phyloP scores from a whole-genome alignment of 2,329 filamentous ascomycete genomes.

The Ophiostoma fasciatum region DNA sequence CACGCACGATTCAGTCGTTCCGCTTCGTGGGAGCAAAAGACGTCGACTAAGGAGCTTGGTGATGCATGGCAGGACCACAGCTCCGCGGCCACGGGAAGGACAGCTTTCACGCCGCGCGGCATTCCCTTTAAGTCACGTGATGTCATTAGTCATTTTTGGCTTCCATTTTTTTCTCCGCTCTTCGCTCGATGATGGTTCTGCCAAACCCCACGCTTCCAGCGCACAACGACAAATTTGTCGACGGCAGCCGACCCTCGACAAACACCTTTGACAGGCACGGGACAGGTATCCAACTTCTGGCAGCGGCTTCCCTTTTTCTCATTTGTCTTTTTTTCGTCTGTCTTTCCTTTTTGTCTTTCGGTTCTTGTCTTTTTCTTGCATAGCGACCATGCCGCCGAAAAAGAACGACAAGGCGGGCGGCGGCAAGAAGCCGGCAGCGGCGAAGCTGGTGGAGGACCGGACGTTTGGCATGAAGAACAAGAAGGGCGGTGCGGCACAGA shows the following conservation, averaged over 20 bases:
- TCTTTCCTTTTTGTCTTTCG: neutral
- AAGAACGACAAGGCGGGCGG: conserved; percentile 34
- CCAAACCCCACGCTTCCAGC: conserved; percentile 6
- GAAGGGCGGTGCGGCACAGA: conserved; percentile 84
- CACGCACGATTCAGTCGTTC: too few relatives aligned
- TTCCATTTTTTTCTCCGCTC: too few relatives aligned
- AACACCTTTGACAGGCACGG: too few relatives aligned
- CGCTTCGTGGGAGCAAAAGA: too few relatives aligned
- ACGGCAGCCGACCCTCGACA: too few relatives aligned
- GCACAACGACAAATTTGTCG: too few relatives aligned
- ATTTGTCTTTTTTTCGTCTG: neutral
- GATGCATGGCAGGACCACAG: too few relatives aligned
- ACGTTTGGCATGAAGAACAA: conserved; percentile 99
- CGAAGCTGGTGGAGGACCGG: conserved; percentile 73
- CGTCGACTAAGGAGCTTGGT: too few relatives aligned
- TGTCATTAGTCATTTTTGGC: conserved; percentile 4
- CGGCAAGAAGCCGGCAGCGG: conserved; percentile 37
- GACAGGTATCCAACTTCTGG: too few relatives aligned
- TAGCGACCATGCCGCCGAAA: conserved; percentile 59
- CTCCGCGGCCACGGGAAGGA: too few relatives aligned
- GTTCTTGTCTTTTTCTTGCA: neutral
- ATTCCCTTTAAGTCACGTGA: neutral
- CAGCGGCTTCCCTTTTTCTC: neutral
- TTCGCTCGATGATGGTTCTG: too few relatives aligned
- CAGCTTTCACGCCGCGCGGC: conserved; percentile 3